Conservation (phyloP, 2,329 filamentous ascomycete species). For the Cercospora canescens region DNA sequence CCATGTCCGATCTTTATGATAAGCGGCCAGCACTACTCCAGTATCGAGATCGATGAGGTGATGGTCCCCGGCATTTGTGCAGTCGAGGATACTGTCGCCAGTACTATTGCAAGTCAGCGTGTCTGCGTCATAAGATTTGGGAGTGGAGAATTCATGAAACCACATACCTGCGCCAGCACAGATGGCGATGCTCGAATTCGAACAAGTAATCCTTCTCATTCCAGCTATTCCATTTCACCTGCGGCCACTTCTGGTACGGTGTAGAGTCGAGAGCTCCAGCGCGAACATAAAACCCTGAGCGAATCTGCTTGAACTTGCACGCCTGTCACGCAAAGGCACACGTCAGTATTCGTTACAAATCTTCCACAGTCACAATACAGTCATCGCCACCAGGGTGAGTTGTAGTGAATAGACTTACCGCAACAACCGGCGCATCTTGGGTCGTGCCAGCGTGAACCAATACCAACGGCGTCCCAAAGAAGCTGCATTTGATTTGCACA, state of each 20-base stretch:
- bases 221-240: background rate
- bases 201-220: background rate
- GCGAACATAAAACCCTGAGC: background rate
- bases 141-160: background rate
- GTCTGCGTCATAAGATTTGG: too few relatives aligned
- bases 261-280: background rate
- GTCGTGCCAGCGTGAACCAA: background rate
- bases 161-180: background rate
- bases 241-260: conserved; percentile 1
- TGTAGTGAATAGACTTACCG: background rate
- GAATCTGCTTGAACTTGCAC: conserved; percentile 1
- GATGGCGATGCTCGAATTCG: background rate
- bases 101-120: background rate
- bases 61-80: background rate
- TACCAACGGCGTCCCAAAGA: background rate
- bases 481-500: background rate
- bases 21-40: background rate
- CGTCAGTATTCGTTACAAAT: background rate
- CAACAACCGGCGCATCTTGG: background rate
- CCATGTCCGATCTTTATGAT: conserved; percentile 1
- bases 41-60: conserved; percentile 4
- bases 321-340: background rate
- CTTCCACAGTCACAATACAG: background rate
- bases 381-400: background rate
- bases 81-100: background rate